A percentile compares a stretch with the other conserved stretches of the same genome.
These are phyloP conservation scores for Thalassiosira mediterranea DNA, from an alignment of 352 stramenopile species.

Conservation along the genomic window DNA sequence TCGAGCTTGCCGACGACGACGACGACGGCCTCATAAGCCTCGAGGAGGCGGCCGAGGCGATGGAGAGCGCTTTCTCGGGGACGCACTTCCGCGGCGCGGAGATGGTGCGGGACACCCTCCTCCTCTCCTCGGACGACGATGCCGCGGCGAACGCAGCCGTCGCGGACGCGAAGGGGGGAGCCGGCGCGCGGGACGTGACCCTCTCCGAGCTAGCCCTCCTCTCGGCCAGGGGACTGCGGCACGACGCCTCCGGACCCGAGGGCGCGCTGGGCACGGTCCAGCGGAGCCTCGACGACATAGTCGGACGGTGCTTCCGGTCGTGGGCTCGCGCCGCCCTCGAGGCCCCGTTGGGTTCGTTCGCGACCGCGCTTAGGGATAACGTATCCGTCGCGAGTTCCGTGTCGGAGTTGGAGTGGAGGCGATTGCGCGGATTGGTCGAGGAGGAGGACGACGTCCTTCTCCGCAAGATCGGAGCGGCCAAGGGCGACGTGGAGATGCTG, in stretches of 20 bases:
- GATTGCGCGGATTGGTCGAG: conserved; percentile 55
- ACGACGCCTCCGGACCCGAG: conserved; percentile 62
- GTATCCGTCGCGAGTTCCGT: conserved; percentile 46
- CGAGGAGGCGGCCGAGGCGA: conserved; percentile 80
- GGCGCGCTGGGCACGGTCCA: conserved; percentile 81
- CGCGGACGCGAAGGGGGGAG: background rate
- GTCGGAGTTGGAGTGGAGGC: conserved; percentile 65
- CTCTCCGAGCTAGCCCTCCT: conserved; percentile 77
- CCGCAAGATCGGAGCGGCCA: conserved; percentile 32
- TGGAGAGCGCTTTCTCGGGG: conserved; percentile 81
- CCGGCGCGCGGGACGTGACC: conserved; percentile 60
- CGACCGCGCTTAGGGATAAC: conserved; percentile 35
- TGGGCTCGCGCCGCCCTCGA: conserved; percentile 66
- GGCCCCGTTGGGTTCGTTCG: conserved; percentile 38
- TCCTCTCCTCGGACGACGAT: conserved; percentile 40
- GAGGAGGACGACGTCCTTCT: conserved; percentile 40
- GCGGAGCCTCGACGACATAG: conserved; percentile 73
- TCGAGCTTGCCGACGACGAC: conserved; percentile 83
- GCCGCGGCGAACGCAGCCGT: conserved; percentile 2
- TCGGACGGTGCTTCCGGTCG: conserved; percentile 68
- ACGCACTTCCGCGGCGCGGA: conserved; percentile 79
- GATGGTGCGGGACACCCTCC: conserved; percentile 81
- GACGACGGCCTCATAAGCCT: conserved; percentile 82
- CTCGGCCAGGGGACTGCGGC: conserved; percentile 69
- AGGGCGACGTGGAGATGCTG: conserved; percentile 13